phyloP scores from a whole-genome alignment of 202 grass and related monocot genomes.

The Panicum virgatum region DNA sequence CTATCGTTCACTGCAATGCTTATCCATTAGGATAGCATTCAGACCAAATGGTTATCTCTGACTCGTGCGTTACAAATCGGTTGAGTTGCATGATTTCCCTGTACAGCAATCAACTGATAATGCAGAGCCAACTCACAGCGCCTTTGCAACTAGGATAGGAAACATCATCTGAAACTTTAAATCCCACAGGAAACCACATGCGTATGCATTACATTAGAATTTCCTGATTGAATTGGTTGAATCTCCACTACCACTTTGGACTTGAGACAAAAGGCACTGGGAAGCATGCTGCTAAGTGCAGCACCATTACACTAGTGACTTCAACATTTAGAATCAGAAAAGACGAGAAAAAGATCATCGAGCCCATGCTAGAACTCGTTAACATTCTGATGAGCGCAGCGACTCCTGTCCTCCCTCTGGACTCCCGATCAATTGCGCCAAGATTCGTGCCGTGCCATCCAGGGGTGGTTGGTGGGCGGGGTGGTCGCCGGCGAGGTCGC shows the following conservation, averaged over 20 bases:
- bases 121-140: slow-evolving; percentile 22
- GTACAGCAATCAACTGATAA: slow-evolving; percentile 5
- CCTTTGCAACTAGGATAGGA: background rate
- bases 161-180: slow-evolving; percentile 4
- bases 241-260: too few relatives aligned
- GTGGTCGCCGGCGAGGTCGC: too few relatives aligned
- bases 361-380: too few relatives aligned
- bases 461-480: too few relatives aligned
- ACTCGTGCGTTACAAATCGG: background rate
- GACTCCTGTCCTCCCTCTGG: too few relatives aligned
- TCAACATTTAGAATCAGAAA: background rate
- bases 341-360: background rate
- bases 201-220: background rate
- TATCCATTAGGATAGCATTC: slow-evolving; percentile 27
- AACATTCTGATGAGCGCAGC: too few relatives aligned
- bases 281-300: too few relatives aligned
- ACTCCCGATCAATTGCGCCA: too few relatives aligned
- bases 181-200: background rate
- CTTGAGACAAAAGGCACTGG: too few relatives aligned
- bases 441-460: too few relatives aligned
- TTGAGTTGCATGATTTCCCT: slow-evolving; percentile 24
- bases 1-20: background rate
- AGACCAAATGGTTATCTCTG: background rate
- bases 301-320: too few relatives aligned
- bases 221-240: too few relatives aligned